These are phyloP conservation scores for Exophiala aquamarina DNA, from an alignment of 2,329 filamentous ascomycete genomes.

Conservation along the genomic window DNA sequence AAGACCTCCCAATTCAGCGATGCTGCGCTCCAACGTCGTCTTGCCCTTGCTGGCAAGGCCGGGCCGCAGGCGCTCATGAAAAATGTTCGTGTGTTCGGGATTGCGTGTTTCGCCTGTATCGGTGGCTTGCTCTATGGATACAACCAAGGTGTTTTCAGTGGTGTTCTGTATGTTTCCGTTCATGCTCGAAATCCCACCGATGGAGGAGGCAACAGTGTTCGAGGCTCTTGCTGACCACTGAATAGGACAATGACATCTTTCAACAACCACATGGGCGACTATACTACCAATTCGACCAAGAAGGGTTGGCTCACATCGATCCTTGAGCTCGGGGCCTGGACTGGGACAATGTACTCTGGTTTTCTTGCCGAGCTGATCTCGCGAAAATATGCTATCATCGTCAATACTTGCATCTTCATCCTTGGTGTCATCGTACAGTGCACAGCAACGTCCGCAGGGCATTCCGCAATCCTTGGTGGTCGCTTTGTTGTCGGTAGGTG, in stretches of 20 bases:
- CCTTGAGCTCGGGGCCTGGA: slow-evolving; percentile 41
- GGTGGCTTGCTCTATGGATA: slow-evolving; percentile 67
- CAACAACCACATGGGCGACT: slow-evolving; percentile 22
- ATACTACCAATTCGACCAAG: slow-evolving; percentile 28
- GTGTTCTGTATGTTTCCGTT: slow-evolving; percentile 56
- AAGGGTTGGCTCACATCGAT: slow-evolving; percentile 41
- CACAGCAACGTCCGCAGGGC: slow-evolving; percentile 41
- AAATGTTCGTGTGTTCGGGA: slow-evolving; percentile 55
- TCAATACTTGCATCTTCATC: slow-evolving; percentile 37
- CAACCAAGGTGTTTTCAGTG: slow-evolving; percentile 76
- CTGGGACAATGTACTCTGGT: slow-evolving; percentile 38
- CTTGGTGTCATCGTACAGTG: slow-evolving; percentile 45
- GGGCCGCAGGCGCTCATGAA: slow-evolving; percentile 52
- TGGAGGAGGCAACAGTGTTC: too few species aligned
- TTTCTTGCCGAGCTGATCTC: slow-evolving; percentile 39
- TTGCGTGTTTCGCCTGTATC: slow-evolving; percentile 57
- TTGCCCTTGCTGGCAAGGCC: slow-evolving; percentile 37
- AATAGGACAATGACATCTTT: slow-evolving; percentile 31
- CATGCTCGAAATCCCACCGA: slow-evolving; percentile 46
- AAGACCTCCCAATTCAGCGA: slow-evolving; percentile 24
- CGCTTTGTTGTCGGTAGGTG: slow-evolving; percentile 39
- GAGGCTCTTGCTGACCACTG: too few species aligned
- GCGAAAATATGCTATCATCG: slow-evolving; percentile 35
- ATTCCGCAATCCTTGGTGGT: slow-evolving; percentile 38
- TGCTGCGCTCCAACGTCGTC: slow-evolving; percentile 32